These are phyloP conservation scores for Inonotus hispidus DNA, from an alignment of 1,284 basidiomycete genomes.

Conservation along the genomic window DNA sequence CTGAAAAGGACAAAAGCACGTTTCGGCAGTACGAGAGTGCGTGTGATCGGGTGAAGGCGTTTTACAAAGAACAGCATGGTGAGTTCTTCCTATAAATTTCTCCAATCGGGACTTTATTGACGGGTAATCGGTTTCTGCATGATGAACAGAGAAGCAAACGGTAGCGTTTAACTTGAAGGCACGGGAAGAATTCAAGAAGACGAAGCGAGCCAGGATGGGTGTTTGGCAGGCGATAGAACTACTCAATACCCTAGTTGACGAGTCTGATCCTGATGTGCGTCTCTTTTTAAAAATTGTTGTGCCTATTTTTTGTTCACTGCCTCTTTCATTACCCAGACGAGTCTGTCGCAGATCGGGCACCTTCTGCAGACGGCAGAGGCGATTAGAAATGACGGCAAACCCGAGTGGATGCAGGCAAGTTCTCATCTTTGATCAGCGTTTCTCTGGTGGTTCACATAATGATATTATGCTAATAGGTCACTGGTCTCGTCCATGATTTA, in stretches of 20 bases:
- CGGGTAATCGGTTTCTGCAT: constrained; percentile 2
- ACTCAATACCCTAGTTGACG: constrained; percentile 84
- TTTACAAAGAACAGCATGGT: constrained; percentile 88
- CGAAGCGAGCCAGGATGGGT: constrained; percentile 59
- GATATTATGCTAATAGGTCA: constrained; percentile 39
- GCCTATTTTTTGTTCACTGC: constrained; percentile 22
- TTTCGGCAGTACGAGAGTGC: constrained; percentile 77
- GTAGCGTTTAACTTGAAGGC: constrained; percentile 77
- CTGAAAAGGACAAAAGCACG: constrained; percentile 68
- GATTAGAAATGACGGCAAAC: constrained; percentile 83
- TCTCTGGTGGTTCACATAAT: constrained; percentile 28
- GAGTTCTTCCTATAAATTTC: not conserved
- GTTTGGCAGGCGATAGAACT: constrained; percentile 91
- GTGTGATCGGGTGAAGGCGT: constrained; percentile 81
- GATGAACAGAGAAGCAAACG: constrained; percentile 72
- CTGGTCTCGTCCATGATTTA: constrained; percentile 84
- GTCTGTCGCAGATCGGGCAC: constrained; percentile 84
- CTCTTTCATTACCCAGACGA: constrained; percentile 44
- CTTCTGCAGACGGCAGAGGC: constrained; percentile 90
- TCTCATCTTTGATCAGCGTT: constrained; percentile 33
- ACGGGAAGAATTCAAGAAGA: constrained; percentile 66
- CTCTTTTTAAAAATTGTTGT: not conserved
- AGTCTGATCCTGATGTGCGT: constrained; percentile 80
- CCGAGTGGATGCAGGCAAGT: constrained; percentile 81
- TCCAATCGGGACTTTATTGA: not conserved